Conservation (phyloP, 116 monocot genomes). For the Papilionanthe hybrid region DNA sequence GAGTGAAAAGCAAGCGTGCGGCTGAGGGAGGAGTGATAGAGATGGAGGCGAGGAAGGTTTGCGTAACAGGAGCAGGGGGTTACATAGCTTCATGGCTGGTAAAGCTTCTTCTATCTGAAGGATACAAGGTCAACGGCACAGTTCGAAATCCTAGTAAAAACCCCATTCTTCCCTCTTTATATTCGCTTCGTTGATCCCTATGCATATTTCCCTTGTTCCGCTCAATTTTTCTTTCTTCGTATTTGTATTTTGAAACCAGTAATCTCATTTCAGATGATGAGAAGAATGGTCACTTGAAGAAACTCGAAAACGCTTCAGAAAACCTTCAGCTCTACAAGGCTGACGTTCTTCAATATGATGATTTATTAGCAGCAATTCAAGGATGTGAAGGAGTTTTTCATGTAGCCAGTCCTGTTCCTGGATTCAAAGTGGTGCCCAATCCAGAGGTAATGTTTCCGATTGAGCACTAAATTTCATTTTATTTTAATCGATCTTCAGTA, state of each 20-base stretch:
- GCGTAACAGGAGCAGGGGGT: slow-evolving; percentile 53
- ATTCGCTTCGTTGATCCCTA: neutral
- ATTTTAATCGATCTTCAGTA: neutral
- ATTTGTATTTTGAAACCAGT: neutral
- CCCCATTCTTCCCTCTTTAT: neutral
- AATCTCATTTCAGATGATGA: slow-evolving; percentile 30
- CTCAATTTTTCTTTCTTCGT: neutral
- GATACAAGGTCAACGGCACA: slow-evolving; percentile 45
- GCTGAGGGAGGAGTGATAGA: neutral
- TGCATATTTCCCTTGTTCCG: neutral
- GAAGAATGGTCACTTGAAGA: slow-evolving; percentile 50
- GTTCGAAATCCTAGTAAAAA: slow-evolving; percentile 34
- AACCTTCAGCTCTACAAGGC: slow-evolving; percentile 52
- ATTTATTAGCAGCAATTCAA: slow-evolving; percentile 34
- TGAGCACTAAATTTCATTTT: neutral
- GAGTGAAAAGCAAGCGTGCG: neutral
- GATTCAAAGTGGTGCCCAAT: slow-evolving; percentile 20
- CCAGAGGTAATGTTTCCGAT: slow-evolving; percentile 31
- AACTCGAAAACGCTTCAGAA: slow-evolving; percentile 40
- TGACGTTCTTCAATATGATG: slow-evolving; percentile 36
- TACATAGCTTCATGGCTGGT: slow-evolving; percentile 7
- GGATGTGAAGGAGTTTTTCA: slow-evolving; percentile 72
- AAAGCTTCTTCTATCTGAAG: slow-evolving; percentile 36
- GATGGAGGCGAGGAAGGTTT: slow-evolving; percentile 11
- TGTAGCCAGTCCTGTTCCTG: slow-evolving; percentile 35